Base-by-base conservation (phyloP, 176 grass and related monocot genomes). In the Oryza brachyantha region DNA sequence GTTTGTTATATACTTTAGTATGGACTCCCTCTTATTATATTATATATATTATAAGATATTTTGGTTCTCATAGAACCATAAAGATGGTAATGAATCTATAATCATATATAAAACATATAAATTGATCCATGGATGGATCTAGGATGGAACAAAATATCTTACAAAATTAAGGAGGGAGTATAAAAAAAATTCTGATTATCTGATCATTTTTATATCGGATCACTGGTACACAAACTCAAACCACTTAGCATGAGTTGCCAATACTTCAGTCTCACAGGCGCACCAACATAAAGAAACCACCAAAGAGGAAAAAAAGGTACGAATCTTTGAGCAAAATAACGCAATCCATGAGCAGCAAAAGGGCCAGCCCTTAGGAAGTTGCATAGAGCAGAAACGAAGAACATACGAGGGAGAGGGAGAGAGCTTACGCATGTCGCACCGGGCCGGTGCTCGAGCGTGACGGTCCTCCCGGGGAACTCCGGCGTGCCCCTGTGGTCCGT, bases 401-500 rank as follows among this genome's bases (percentile, higher is more conserved):
- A 41, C 13, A 21, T 10, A 22, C 31, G 12, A 1, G 0, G 77
- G 29, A 81, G 41, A 73, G 26, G 45, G 39, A 38, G 66, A 71
- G 26, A 13, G 65, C 75, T 57, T 94, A 95, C 96, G 81, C 96
- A 99, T 25, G 87, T 76, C 60, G 85, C 81, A 4, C 85, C 90
- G 0, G 81, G 90, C 9, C 58, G 77, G 55, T 89, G 72, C 32
- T 95, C 86, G 19, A 98, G 80, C 66, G 92, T 98, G 83, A 93
- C 96, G 27, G 90, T 98, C 87, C 92, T 94, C 8, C 92, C 96
- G 29, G 90, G 96, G 64, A 87, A 98, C 60, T 87, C 65, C 52
- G 86, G 83, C 36, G 96, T 99, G 7, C 96, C 96, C 64, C 96
- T 85, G 69, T 99, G 96, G 81, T 99, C 92, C 39, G 90, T 99